phyloP scores from a whole-genome alignment of 2,329 filamentous ascomycete genomes.

The Ascochyta pisi region DNA sequence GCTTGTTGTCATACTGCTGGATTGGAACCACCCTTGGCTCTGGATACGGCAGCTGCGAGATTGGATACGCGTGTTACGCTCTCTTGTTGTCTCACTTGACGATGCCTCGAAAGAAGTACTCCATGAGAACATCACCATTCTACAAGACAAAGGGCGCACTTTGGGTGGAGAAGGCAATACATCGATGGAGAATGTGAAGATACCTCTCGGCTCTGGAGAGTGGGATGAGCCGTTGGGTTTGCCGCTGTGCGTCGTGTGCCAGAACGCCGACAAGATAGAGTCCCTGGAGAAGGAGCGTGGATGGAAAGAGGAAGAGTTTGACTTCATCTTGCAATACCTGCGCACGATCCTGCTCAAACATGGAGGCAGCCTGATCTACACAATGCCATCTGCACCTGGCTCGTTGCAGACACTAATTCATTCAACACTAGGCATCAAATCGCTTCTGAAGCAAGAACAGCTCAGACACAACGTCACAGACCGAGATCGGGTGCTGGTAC shows the following conservation, averaged over 20 bases:
- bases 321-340: slow-evolving; percentile 91
- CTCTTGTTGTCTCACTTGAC: slow-evolving; percentile 75
- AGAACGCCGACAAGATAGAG: slow-evolving; percentile 94
- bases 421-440: slow-evolving; percentile 85
- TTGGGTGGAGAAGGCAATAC: slow-evolving; percentile 37
- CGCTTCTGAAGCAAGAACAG: slow-evolving; percentile 65
- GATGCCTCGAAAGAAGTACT: slow-evolving; percentile 80
- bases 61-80: slow-evolving; percentile 86
- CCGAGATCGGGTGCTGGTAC: slow-evolving; percentile 91
- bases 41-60: slow-evolving; percentile 89
- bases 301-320: slow-evolving; percentile 97
- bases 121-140: slow-evolving; percentile 82
- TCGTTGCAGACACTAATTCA: slow-evolving; percentile 82
- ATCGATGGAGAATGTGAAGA: slow-evolving; percentile 52
- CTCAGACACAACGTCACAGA: slow-evolving; percentile 80
- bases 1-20: slow-evolving; percentile 85
- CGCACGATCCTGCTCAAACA: slow-evolving; percentile 83
- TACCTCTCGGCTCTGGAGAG: slow-evolving; percentile 86
- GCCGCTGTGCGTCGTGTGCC: slow-evolving; percentile 91
- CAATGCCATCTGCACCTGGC: slow-evolving; percentile 64
- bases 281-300: slow-evolving; percentile 84
- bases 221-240: slow-evolving; percentile 91
- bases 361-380: slow-evolving; percentile 65
- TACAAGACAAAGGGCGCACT: slow-evolving; percentile 66
- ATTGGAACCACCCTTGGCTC: slow-evolving; percentile 92